Evolutionary conservation across 192 early-diverging fungal species (phyloP).

Genomic region (Backusella tuberculispora): DNA sequence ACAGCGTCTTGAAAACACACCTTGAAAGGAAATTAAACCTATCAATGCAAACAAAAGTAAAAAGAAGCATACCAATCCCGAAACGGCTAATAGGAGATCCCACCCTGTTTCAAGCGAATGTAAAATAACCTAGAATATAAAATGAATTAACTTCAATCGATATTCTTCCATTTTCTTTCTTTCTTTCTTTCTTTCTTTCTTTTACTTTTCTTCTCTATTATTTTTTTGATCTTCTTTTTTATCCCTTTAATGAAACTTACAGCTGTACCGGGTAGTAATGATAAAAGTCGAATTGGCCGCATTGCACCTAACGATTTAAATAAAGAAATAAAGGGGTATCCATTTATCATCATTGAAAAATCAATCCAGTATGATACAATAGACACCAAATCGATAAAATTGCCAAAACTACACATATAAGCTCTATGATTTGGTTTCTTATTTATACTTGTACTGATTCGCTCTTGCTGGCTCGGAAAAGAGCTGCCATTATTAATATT

Average conservation of each 20-base stretch:
- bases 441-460: not conserved
- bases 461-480: no score
- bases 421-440: constrained; percentile 36
- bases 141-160: not conserved
- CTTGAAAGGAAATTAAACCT: constrained; percentile 55
- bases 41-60: constrained; percentile 43
- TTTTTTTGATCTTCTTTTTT: no score
- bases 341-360: constrained; percentile 46
- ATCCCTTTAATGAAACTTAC: constrained; percentile 21
- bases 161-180: not conserved
- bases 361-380: constrained; percentile 60
- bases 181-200: not conserved
- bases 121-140: constrained; percentile 33
- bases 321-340: constrained; percentile 44
- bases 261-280: constrained; percentile 42
- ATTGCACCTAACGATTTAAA: constrained; percentile 56
- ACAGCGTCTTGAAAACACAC: constrained; percentile 45
- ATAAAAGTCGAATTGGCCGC: constrained; percentile 53
- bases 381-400: constrained; percentile 52
- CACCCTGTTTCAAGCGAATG: constrained; percentile 33
- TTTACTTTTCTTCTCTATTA: not conserved
- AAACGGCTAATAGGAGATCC: constrained; percentile 45
- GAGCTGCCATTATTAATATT: no score
- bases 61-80: constrained; percentile 54
- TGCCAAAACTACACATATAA: constrained; percentile 47